A percentile compares a stretch with the other conserved stretches of the same genome.
phyloP scores from a whole-genome alignment of 2,329 filamentous ascomycete genomes.

The Coniochaeta sp. region DNA sequence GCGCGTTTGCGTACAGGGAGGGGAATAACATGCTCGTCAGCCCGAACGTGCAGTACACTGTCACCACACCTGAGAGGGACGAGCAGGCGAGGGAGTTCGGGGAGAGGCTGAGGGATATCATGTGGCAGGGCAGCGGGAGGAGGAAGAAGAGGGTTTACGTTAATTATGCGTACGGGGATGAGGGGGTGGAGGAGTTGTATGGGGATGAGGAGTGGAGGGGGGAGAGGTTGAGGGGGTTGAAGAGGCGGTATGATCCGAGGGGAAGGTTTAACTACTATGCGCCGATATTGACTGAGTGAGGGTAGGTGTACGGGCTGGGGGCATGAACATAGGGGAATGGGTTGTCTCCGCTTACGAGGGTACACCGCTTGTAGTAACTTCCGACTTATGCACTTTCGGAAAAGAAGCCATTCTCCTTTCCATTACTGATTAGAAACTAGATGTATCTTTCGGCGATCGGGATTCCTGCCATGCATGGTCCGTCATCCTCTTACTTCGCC shows the following conservation, averaged over 20 bases:
- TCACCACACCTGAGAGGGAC: constrained; percentile 24
- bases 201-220: constrained; percentile 42
- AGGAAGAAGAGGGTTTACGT: constrained; percentile 32
- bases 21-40: constrained; percentile 33
- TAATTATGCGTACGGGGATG: constrained; percentile 45
- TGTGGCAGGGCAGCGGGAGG: constrained; percentile 26
- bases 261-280: constrained; percentile 36
- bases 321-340: no score
- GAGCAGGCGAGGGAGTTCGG: constrained; percentile 25
- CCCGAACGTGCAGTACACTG: constrained; percentile 28
- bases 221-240: constrained; percentile 34
- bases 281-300: constrained; percentile 15
- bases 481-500: background rate
- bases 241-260: constrained; percentile 40
- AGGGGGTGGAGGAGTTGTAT: constrained; percentile 34
- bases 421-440: background rate
- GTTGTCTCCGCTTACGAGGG: no score
- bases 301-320: no score
- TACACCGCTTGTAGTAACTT: no score
- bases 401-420: no score
- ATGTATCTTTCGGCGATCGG: background rate
- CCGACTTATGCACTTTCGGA: no score
- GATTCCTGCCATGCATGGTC: background rate
- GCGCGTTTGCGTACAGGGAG: constrained; percentile 37
- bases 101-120: constrained; percentile 27